phyloP scores from a whole-genome alignment of 2,329 filamentous ascomycete genomes.

The Paecilomyces niveus region DNA sequence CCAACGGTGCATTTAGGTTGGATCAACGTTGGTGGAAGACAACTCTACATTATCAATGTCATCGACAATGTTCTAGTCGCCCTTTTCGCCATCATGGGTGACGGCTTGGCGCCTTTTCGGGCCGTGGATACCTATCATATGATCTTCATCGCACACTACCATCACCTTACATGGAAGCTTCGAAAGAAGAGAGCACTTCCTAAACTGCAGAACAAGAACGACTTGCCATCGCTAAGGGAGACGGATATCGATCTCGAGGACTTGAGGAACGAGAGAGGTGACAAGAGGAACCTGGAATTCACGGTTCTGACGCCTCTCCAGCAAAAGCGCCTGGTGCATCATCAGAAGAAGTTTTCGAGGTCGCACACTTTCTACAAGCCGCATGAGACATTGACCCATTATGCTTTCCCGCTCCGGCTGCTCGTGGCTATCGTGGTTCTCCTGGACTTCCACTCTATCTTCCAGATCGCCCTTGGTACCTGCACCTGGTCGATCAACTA shows the following conservation, averaged over 20 bases:
- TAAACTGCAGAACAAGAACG: slow-evolving; percentile 60
- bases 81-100: slow-evolving; percentile 63
- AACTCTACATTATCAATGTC: slow-evolving; percentile 62
- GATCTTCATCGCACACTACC: slow-evolving; percentile 71
- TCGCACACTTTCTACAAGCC: slow-evolving; percentile 87
- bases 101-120: slow-evolving; percentile 67
- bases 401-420: slow-evolving; percentile 67
- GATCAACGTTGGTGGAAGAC: slow-evolving; percentile 71
- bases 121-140: slow-evolving; percentile 81
- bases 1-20: slow-evolving; percentile 43
- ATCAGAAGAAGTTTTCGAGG: slow-evolving; percentile 71
- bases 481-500: slow-evolving; percentile 75
- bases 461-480: slow-evolving; percentile 73
- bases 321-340: slow-evolving; percentile 64
- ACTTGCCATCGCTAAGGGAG: slow-evolving; percentile 48
- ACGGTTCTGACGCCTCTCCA: slow-evolving; percentile 60
- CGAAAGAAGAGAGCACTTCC: slow-evolving; percentile 57
- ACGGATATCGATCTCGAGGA: slow-evolving; percentile 40
- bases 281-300: slow-evolving; percentile 48
- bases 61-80: slow-evolving; percentile 67
- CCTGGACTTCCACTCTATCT: slow-evolving; percentile 68
- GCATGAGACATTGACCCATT: slow-evolving; percentile 75
- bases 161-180: slow-evolving; percentile 57
- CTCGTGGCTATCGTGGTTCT: slow-evolving; percentile 72
- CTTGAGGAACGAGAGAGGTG: slow-evolving; percentile 31